Evolutionary conservation across 305 asterid species (phyloP).

Genomic region (Solanum hybrid): DNA sequence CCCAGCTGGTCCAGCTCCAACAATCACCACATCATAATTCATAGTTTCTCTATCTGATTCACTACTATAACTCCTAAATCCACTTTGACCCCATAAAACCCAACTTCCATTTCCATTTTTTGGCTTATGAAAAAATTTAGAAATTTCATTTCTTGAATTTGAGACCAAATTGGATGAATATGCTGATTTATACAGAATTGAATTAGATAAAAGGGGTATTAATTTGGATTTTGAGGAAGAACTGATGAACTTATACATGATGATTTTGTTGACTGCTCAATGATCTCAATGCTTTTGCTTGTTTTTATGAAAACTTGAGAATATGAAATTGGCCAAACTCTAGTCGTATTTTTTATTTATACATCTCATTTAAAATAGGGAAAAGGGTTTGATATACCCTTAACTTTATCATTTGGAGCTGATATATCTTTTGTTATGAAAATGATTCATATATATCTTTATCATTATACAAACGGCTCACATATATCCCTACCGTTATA

Average conservation of each 20-base stretch:
- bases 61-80: slow-evolving; percentile 41
- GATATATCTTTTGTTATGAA: too few relatives aligned
- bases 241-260: not conserved
- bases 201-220: not conserved
- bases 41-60: slow-evolving; percentile 56
- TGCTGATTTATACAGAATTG: not conserved
- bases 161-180: not conserved
- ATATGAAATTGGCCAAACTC: not conserved
- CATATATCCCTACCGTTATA: too few relatives aligned
- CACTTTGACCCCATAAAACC: slow-evolving; percentile 4
- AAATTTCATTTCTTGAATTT: not conserved
- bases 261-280: not conserved
- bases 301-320: not conserved
- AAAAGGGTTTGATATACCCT: too few relatives aligned
- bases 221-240: not conserved
- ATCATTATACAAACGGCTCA: too few relatives aligned
- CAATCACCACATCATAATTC: slow-evolving; percentile 84
- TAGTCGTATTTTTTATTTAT: not conserved
- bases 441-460: too few relatives aligned
- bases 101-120: not conserved
- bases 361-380: not conserved
- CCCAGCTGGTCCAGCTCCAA: slow-evolving; percentile 99
- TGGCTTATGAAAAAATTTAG: not conserved
- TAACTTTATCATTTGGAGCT: too few relatives aligned
- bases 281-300: not conserved